A percentile compares a stretch with the other conserved stretches of the same genome.
Conservation (phyloP, 2,329 filamentous ascomycete genomes). For the Emmonsiellopsis sp. region DNA sequence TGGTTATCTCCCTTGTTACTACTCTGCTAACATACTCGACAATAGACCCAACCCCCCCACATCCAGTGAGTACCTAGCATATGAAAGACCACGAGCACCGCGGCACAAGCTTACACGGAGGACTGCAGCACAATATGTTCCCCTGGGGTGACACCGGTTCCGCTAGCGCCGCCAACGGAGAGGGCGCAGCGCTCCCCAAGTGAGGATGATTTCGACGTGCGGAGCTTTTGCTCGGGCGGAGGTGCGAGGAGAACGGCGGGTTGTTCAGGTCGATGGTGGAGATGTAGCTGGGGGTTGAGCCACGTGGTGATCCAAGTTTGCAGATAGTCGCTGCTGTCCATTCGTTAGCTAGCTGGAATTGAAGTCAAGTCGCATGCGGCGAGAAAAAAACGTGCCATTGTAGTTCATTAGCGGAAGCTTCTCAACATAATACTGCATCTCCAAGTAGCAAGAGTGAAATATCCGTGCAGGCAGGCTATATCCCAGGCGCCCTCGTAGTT, state of each 20-base stretch:
- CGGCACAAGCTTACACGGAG: neutral
- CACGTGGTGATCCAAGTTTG: neutral
- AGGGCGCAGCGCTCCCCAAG: neutral
- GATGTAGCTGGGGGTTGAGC: neutral
- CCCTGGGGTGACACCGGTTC: neutral
- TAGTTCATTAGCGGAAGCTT: neutral
- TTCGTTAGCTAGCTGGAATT: neutral
- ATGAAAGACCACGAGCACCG: neutral
- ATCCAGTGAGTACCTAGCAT: neutral
- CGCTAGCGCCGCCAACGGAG: neutral
- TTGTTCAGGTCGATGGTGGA: neutral
- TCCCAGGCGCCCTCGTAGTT: neutral
- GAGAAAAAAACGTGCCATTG: neutral
- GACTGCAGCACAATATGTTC: neutral
- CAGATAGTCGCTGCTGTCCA: neutral
- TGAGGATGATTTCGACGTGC: neutral
- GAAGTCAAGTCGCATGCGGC: neutral
- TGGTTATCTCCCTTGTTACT: neutral
- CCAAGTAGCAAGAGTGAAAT: neutral
- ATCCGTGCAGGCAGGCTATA: neutral
- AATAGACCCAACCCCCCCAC: neutral
- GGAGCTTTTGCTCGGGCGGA: neutral
- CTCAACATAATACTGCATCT: neutral
- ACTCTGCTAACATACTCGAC: neutral
- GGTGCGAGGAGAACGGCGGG: neutral